Base-by-base conservation (phyloP, 768 basidiomycete species). In the Boletus subparvulus region DNA sequence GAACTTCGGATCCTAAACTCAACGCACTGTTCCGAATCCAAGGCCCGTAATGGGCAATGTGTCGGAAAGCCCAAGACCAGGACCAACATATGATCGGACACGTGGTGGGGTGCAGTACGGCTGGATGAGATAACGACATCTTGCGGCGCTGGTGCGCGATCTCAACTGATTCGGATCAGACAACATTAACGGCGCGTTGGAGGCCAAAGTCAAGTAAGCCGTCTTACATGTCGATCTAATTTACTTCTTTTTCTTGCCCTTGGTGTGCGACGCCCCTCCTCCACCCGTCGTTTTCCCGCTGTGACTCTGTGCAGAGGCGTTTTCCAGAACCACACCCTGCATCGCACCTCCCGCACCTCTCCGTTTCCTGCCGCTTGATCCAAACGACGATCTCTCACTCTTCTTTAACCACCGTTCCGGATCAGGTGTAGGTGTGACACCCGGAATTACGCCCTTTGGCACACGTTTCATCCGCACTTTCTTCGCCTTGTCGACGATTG, bases 361-460 rank as follows among this genome's bases (percentile, higher is more conserved):
- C 62, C 81, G 81, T 69, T 82, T 78, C 66, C 73, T 82, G 41
- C 79, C 79, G 50, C 78, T 76, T 17, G 77, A 76, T 37, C 65
- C 67, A 68, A 81, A 83, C 28, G 78, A 82, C 14, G 87, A 80
- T 47, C 90, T 77, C 69, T 92, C 89, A 50, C 83, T 88, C 77
- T 91, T 93, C 82, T 93, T 93, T 57, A 93, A 69, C 91, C 91
- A 93, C 59, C 91, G 77, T 70, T 93, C 91, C 26, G 91, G 90
- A 73, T 93, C 91, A 33, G 92, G 91, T 17, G 84, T 79, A 30
- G 90, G 90, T 5, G 90, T 91, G 13, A 90, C 84, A 19, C 91
- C 90, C 17, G 85, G 87, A 26, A 85, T 71, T 21, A 92, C 86
- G n/a, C 87, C 86, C 52, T 81, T 78, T 14, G 91, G 90, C 17